Evolutionary conservation across 2,329 filamentous ascomycete species (phyloP).

Genomic region (Canariomyces notabilis): DNA sequence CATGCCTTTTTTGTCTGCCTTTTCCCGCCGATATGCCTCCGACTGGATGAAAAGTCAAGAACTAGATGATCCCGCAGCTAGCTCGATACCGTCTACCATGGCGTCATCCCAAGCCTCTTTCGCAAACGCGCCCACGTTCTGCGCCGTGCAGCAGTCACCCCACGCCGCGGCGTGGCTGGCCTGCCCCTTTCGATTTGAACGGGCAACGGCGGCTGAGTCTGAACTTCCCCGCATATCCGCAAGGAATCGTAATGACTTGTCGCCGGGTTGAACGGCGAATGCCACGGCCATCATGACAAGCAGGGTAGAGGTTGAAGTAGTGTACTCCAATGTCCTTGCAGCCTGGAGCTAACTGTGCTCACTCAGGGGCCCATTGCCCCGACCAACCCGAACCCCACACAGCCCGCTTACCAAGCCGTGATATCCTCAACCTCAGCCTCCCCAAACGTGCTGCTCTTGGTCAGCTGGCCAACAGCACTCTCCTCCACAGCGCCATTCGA

Average conservation of each 20-base stretch:
- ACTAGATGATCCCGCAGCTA: background rate
- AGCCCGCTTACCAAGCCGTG: slow-evolving; percentile 71
- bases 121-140: background rate
- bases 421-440: slow-evolving; percentile 96
- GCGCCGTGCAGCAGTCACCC: slow-evolving; percentile 2
- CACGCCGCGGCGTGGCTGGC: no score
- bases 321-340: background rate
- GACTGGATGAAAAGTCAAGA: background rate
- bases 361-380: no score
- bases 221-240: no score
- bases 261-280: no score
- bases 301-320: background rate
- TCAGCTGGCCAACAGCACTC: slow-evolving; percentile 55
- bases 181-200: no score
- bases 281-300: no score
- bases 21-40: background rate
- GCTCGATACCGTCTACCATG: background rate
- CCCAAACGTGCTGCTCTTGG: slow-evolving; percentile 87
- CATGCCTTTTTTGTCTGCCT: no score
- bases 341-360: no score
- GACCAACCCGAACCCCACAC: background rate
- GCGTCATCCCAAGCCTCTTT: background rate
- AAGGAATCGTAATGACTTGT: no score
- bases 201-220: no score
- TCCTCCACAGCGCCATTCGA: slow-evolving; percentile 42